Percentiles rank a stretch among this genome's conserved stretches.
Conservation (phyloP, 2,329 filamentous ascomycete genomes). For the Chaetomium olivaceum region DNA sequence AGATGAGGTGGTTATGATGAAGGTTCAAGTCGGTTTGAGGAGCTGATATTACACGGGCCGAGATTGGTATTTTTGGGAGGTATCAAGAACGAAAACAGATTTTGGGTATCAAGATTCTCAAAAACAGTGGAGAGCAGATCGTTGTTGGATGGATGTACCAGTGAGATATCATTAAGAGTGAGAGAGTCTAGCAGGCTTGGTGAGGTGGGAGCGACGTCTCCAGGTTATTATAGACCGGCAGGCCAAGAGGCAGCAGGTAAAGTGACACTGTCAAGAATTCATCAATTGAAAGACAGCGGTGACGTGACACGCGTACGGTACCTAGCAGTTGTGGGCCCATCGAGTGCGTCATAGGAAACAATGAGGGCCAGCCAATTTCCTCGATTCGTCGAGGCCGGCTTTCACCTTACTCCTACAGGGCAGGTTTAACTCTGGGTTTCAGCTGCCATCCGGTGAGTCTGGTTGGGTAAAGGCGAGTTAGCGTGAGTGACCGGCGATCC, state of each 20-base stretch:
- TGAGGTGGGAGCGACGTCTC: not conserved
- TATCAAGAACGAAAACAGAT: constrained; percentile 3
- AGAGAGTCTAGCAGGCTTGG: not conserved
- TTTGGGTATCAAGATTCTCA: constrained; percentile 9
- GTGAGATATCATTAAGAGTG: not conserved
- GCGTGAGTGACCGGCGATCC: not conserved
- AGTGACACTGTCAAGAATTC: not conserved
- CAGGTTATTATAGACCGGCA: constrained; percentile 9
- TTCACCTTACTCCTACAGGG: not conserved
- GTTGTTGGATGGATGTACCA: not conserved
- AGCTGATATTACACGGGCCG: not conserved
- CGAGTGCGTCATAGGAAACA: constrained; percentile 30
- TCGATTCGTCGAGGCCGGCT: constrained; percentile 4
- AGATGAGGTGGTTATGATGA: not conserved
- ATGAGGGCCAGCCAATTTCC: constrained; percentile 14
- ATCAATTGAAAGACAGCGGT: constrained; percentile 13
- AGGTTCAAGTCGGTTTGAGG: not conserved
- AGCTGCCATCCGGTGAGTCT: not conserved
- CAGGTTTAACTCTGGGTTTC: not conserved
- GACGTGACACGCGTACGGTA: constrained; percentile 19
- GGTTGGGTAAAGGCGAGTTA: not conserved
- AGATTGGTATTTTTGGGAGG: not conserved
- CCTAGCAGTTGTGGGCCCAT: not conserved
- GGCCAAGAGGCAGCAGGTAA: not conserved
- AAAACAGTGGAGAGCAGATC: not conserved